A percentile compares a stretch with the other conserved stretches of the same genome.
Evolutionary conservation across 768 basidiomycete species (phyloP).

Genomic region (Amanita pseudoporphyria): DNA sequence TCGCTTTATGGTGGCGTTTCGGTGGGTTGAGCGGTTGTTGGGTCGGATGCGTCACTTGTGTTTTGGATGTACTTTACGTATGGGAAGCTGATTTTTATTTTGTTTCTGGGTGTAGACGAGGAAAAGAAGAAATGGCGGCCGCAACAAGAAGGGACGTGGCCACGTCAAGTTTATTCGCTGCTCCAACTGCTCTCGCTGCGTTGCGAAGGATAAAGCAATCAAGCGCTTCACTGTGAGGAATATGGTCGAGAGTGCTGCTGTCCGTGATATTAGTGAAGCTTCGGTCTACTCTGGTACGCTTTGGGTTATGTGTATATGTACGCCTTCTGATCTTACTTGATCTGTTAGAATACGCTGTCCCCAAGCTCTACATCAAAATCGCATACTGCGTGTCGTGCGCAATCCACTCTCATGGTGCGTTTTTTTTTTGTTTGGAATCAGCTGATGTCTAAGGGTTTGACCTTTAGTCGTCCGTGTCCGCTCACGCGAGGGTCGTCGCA

Average conservation of each 20-base stretch:
- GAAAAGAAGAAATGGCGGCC: constrained; percentile 98
- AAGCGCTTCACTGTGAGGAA: constrained; percentile 99
- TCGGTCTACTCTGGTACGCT: constrained; percentile 79
- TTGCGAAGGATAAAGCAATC: constrained; percentile 99
- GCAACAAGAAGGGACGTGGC: constrained; percentile 99
- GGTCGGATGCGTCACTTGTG: constrained; percentile 26
- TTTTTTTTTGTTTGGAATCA: not conserved
- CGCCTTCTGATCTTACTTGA: not conserved
- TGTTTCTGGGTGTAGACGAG: constrained; percentile 50
- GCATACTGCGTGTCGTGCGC: constrained; percentile 99
- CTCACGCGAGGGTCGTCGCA: constrained; percentile 89
- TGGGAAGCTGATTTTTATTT: constrained; percentile 8
- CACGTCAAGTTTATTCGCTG: constrained; percentile 93
- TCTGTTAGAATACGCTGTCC: constrained; percentile 79
- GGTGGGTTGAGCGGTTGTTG: constrained; percentile 16
- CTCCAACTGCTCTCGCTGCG: constrained; percentile 98
- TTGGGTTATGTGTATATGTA: not conserved
- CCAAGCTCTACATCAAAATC: constrained; percentile 98
- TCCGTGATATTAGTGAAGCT: constrained; percentile 94
- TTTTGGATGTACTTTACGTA: constrained; percentile 25
- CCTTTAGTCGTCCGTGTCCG: constrained; percentile 93
- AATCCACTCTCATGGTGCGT: constrained; percentile 94
- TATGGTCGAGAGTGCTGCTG: constrained; percentile 99
- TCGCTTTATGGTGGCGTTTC: constrained; percentile 8
- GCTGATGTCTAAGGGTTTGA: constrained; percentile 2